These are phyloP conservation scores for Penicillium pancosmium DNA, from an alignment of 495 filamentous ascomycete species.

Conservation along the genomic window DNA sequence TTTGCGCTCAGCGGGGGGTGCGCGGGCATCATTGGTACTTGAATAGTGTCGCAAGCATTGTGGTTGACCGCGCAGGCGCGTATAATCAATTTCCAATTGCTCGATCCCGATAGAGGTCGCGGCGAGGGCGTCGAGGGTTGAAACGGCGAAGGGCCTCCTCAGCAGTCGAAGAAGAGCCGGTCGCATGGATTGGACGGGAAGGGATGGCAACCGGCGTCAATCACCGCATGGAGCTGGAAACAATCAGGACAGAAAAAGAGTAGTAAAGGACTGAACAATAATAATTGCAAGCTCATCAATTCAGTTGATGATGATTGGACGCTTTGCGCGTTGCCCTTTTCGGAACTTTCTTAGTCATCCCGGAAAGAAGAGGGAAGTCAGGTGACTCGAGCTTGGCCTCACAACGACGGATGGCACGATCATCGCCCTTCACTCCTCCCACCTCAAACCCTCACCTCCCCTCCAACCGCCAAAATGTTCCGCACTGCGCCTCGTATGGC, in stretches of 20 bases:
- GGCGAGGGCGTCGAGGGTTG: slow-evolving; percentile 47
- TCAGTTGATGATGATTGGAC: slow-evolving; percentile 8
- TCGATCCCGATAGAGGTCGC: slow-evolving; percentile 43
- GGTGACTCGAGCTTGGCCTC: slow-evolving; percentile 33
- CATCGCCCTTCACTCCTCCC: slow-evolving; percentile 31
- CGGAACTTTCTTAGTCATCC: slow-evolving; percentile 18
- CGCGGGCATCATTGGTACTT: slow-evolving; percentile 4
- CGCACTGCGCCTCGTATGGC: slow-evolving; percentile 52
- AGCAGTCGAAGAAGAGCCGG: slow-evolving; percentile 57
- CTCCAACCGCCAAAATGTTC: slow-evolving; percentile 48
- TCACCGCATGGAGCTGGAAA: slow-evolving; percentile 7
- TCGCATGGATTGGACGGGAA: slow-evolving; percentile 44
- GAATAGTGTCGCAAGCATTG: slow-evolving; percentile 13
- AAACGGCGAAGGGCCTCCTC: slow-evolving; percentile 55
- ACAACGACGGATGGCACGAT: slow-evolving; percentile 37
- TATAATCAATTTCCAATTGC: slow-evolving; percentile 32
- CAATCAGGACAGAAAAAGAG: slow-evolving; percentile 4
- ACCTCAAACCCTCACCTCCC: slow-evolving; percentile 29
- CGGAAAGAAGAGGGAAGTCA: slow-evolving; percentile 43
- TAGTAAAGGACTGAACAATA: slow-evolving; percentile 1
- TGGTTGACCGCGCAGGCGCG: slow-evolving; percentile 38
- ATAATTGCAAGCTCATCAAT: slow-evolving; percentile 7
- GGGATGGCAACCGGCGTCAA: slow-evolving; percentile 17
- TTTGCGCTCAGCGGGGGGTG: neutral
- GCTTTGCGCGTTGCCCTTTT: slow-evolving; percentile 26